Base-by-base conservation (phyloP, 2,329 filamentous ascomycete genomes). In the Phoma herbarum region DNA sequence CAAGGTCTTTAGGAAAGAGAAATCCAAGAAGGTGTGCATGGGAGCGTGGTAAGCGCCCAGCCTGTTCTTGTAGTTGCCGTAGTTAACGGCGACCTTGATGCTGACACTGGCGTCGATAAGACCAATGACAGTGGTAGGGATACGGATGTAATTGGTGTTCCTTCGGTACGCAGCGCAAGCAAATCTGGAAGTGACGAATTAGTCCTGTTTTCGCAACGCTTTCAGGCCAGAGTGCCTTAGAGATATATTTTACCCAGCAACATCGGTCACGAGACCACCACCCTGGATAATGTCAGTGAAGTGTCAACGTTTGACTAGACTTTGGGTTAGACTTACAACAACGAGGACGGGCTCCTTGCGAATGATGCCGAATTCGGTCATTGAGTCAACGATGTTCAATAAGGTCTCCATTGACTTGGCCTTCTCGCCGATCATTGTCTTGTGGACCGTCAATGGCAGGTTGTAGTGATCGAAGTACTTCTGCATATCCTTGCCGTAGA, bases 41-140 rank as follows among this genome's bases (percentile, higher is more conserved):
- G 89, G 89, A 0, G 89, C 88, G 69, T 91, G 89, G 72, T 91
- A 91, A 4, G 88, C 89, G 26, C 88, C 88, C 0, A 91, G 83
- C 12, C 88, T 83, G 78, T 91, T 91, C 82, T 91, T 91, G 81
- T 90, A 90, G 74, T 88, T 86, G 72, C 87, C 88, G 68, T 91
- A 90, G 79, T 91, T 91, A 68, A 91, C 88, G 12, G 87, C 89
- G n/a, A 91, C 89, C 73, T 91, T 91, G 81, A 91, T 91, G 33
- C 86, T 89, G 49, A 91, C 89, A 18, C 87, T 90, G 3, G 89
- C 89, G 70, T 92, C 89, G 60, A 91, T 91, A 46, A 92, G 81
- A 10, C 89, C 89, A 69, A 92, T 91, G 62, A 91, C 86, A 0
- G 89, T 91, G 0, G 89, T 91, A 1, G 89, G 89, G 9, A 91